Evolutionary conservation across 2,329 filamentous ascomycete species (phyloP), one percentile per base, ranked within the genome.

Genomic region (Scedosporium minutisporum): DNA sequence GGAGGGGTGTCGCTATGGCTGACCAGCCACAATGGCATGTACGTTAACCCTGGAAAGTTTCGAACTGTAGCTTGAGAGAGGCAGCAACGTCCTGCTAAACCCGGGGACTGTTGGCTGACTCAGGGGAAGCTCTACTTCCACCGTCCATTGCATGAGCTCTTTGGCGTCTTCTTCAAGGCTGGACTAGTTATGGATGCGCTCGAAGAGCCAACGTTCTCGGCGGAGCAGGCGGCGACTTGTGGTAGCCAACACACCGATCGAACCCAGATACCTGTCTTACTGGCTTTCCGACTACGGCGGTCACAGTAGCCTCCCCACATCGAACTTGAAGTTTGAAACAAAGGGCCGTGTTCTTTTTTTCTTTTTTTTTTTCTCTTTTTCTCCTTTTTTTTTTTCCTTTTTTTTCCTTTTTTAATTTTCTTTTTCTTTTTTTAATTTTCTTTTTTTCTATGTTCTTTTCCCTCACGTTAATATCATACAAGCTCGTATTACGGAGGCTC

Each of bases 201-300:
- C 57, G 77, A 80, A 61, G 80, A 82, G 68, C 75, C 76, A 0
- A 74, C 76, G 2, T 81, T 81, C 62, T 71, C 68, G 1, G 69
- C 74, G 18, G 73, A 73, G 6, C 72, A 75, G 53, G 64, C 60
- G 0, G 21, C 51, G 21, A 25, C n/a, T 21, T 2, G n/a, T 6
- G 23, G 4, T 16, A 55, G 51, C 23, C 18, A 14, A 12, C 51
- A 14, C 12, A 55, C 23, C 6, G 23, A 55, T 29, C 21, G 12
- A 14, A 55, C 12, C 21, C 51, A 55, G 12, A 55, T 55, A 14
- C 51, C 51, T 25, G 51, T 27, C 18, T 23, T 55, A 3, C 18
- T 55, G 51, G 51, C 51, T 16, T 25, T 55, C 21, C 18, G 51
- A 25, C 23, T 55, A 10, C 51, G 51, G 6, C 33, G 9, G 33